Percentiles rank a stretch among this genome's conserved stretches.
Conservation (phyloP, 306 rosid species). For the Casuarina glauca region DNA sequence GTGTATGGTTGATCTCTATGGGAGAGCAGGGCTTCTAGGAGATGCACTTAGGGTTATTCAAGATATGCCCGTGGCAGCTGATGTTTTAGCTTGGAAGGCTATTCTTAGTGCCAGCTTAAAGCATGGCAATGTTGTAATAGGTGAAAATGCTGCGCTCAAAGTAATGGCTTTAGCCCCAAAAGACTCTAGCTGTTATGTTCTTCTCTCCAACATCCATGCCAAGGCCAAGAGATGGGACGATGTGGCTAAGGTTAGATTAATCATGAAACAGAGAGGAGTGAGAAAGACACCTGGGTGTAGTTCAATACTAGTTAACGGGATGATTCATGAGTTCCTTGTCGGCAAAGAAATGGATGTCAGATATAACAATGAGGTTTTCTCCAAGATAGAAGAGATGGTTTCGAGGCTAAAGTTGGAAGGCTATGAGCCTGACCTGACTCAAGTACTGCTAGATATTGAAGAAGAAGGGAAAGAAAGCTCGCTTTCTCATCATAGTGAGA, state of each 20-base stretch:
- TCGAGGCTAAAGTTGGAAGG: slow-evolving; percentile 47
- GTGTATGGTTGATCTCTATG: slow-evolving; percentile 49
- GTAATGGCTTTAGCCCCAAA: slow-evolving; percentile 49
- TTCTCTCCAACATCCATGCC: slow-evolving; percentile 49
- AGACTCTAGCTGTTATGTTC: slow-evolving; percentile 57
- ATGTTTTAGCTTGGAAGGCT: slow-evolving; percentile 55
- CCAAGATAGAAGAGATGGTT: slow-evolving; percentile 39
- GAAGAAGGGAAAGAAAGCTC: slow-evolving; percentile 40
- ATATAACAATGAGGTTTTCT: slow-evolving; percentile 22
- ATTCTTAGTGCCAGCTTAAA: slow-evolving; percentile 49
- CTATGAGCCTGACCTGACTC: slow-evolving; percentile 50
- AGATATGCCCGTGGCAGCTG: slow-evolving; percentile 48
- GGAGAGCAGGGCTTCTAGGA: slow-evolving; percentile 44
- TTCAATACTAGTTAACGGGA: slow-evolving; percentile 45
- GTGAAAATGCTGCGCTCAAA: slow-evolving; percentile 38
- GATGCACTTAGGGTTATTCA: slow-evolving; percentile 37
- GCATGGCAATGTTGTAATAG: slow-evolving; percentile 34
- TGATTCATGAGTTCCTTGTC: slow-evolving; percentile 41
- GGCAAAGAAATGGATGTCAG: slow-evolving; percentile 42
- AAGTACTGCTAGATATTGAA: slow-evolving; percentile 52
- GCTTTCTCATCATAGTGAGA: slow-evolving; percentile 54
- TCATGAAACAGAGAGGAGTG: slow-evolving; percentile 46
- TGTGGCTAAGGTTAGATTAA: slow-evolving; percentile 37
- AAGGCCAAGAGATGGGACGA: slow-evolving; percentile 53
- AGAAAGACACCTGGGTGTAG: slow-evolving; percentile 53